Evolutionary conservation across 345 rosid species (phyloP).

Genomic region (Raphanus raphanistrum): DNA sequence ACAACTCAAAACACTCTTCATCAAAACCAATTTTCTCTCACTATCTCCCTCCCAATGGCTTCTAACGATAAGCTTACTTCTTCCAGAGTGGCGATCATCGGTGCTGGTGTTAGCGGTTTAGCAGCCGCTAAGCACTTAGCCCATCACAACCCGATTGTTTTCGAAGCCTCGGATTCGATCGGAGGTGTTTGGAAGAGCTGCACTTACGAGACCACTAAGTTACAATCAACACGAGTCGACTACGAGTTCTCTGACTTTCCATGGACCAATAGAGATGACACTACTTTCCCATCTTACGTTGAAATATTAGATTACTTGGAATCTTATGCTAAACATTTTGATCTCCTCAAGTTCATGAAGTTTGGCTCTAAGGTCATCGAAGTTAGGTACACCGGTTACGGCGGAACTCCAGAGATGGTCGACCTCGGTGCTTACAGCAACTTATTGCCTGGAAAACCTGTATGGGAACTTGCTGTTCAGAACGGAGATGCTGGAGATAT

Average conservation of each 20-base stretch:
- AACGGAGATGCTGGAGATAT: conserved; percentile 48
- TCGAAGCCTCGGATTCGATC: conserved; percentile 72
- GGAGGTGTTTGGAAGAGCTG: conserved; percentile 96
- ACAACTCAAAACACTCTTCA: conserved; percentile 33
- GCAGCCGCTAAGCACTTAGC: conserved; percentile 78
- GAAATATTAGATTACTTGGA: conserved; percentile 76
- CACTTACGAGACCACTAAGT: conserved; percentile 71
- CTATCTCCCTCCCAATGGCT: conserved; percentile 18
- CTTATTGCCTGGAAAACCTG: conserved; percentile 60
- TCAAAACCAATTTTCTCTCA: conserved; percentile 7
- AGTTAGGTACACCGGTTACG: conserved; percentile 55
- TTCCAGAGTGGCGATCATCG: conserved; percentile 74
- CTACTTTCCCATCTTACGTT: conserved; percentile 59
- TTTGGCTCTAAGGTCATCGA: conserved; percentile 75
- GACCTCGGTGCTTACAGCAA: conserved; percentile 37
- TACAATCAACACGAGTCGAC: conserved; percentile 65
- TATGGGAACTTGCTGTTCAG: conserved; percentile 84
- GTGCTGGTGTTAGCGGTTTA: conserved; percentile 88
- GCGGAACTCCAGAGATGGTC: conserved; percentile 13
- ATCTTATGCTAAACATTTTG: conserved; percentile 69
- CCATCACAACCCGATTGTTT: conserved; percentile 59
- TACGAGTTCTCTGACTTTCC: conserved; percentile 90
- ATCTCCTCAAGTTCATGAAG: conserved; percentile 57
- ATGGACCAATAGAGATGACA: conserved; percentile 75
- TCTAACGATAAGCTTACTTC: conserved; percentile 20